These are phyloP conservation scores for Daldinia bambusicola DNA, from an alignment of 495 filamentous ascomycete species.

Conservation along the genomic window DNA sequence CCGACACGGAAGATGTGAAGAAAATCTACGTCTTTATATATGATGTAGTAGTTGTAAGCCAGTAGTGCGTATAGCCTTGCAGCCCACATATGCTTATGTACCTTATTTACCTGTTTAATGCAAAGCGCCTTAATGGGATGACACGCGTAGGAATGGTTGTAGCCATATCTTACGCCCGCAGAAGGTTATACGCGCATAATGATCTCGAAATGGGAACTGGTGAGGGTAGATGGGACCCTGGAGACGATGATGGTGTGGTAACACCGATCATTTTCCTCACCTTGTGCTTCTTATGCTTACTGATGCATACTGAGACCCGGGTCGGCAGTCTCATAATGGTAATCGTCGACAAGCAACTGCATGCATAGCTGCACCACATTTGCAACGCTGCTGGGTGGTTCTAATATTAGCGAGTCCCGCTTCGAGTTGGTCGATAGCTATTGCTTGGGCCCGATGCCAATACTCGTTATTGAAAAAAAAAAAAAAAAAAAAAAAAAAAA, in stretches of 20 bases:
- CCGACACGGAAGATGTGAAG: neutral
- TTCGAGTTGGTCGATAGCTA: neutral
- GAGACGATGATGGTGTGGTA: neutral
- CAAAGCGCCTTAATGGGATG: too few relatives aligned
- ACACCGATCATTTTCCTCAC: neutral
- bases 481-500: neutral
- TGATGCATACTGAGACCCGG: neutral
- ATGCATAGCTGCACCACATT: conserved; percentile 11
- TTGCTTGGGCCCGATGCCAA: conserved; percentile 19
- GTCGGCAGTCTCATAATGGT: neutral
- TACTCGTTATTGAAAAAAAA: conserved; percentile 2
- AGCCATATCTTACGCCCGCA: neutral
- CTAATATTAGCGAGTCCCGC: conserved; percentile 20
- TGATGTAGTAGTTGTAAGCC: neutral
- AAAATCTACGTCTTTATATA: neutral
- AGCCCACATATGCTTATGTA: neutral
- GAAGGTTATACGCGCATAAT: neutral
- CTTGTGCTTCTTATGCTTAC: conserved; percentile 2
- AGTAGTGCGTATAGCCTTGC: neutral
- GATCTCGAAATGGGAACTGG: neutral
- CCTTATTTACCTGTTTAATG: neutral
- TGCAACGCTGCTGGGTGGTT: conserved; percentile 9
- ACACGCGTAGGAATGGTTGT: too few relatives aligned
- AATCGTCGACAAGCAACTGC: conserved; percentile 1
- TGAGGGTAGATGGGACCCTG: neutral